These are phyloP conservation scores for Rhizopus microsporus DNA, from an alignment of 371 early-diverging fungal genomes.

Conservation along the genomic window DNA sequence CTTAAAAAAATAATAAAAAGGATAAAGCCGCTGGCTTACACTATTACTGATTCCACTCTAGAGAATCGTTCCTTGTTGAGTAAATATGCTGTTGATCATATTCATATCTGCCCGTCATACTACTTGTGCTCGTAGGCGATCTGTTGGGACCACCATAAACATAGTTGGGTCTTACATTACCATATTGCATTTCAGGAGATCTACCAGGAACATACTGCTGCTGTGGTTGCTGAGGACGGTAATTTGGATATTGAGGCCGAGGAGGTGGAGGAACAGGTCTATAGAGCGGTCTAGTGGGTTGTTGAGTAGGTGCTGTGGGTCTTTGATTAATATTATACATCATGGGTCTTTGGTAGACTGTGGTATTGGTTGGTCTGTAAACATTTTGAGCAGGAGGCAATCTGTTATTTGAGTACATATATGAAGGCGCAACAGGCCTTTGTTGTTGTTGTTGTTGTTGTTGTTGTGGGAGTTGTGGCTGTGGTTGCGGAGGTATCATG, in stretches of 20 bases:
- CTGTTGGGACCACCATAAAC: slow-evolving; percentile 14
- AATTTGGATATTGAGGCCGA: slow-evolving; percentile 17
- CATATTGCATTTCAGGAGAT: slow-evolving; percentile 15
- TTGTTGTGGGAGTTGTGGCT: slow-evolving; percentile 7
- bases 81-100: slow-evolving; percentile 15
- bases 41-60: slow-evolving; percentile 29
- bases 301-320: slow-evolving; percentile 6
- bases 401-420: neutral
- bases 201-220: slow-evolving; percentile 9
- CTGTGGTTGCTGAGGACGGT: slow-evolving; percentile 17
- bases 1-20: slow-evolving; percentile 4
- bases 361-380: neutral
- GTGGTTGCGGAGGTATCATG: slow-evolving; percentile 5
- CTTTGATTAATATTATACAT: neutral
- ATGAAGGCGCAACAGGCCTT: neutral
- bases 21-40: slow-evolving; percentile 9
- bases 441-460: slow-evolving; percentile 7
- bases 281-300: slow-evolving; percentile 18
- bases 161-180: slow-evolving; percentile 15
- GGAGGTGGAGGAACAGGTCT: slow-evolving; percentile 13
- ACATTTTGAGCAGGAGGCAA: neutral
- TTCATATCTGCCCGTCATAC: slow-evolving; percentile 3
- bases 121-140: slow-evolving; percentile 11
- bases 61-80: slow-evolving; percentile 23
- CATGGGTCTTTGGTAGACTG: slow-evolving; percentile 4